These are phyloP conservation scores for Hericium erinaceus DNA, from an alignment of 768 basidiomycete species.

Conservation along the genomic window DNA sequence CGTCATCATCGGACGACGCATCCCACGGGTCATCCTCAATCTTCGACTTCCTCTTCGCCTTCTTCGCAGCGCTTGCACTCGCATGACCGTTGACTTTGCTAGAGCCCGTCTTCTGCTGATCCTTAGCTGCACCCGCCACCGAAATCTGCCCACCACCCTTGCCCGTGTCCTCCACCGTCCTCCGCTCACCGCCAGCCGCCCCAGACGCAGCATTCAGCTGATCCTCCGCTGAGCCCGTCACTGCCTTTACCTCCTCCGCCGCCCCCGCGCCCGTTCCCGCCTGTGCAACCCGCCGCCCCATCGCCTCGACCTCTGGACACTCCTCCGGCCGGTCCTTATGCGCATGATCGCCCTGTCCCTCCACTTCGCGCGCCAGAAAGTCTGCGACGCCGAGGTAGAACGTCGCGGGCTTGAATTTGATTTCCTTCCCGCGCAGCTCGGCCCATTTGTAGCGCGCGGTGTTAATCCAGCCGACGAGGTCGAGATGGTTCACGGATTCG, in stretches of 20 bases:
- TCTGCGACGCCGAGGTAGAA: slow-evolving; percentile 85
- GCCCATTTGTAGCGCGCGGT: slow-evolving; percentile 83
- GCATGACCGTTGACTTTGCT: background rate
- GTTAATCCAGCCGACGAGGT: slow-evolving; percentile 92
- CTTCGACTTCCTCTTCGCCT: background rate
- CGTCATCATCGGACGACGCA: slow-evolving; percentile 12
- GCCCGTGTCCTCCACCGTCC: background rate
- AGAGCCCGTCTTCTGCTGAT: background rate
- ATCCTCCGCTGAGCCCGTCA: too few species aligned
- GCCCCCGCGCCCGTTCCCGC: background rate
- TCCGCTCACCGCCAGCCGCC: too few species aligned
- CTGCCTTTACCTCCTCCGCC: background rate
- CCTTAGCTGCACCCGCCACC: background rate
- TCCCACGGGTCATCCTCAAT: slow-evolving; percentile 15
- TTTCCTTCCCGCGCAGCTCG: slow-evolving; percentile 79
- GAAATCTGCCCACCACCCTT: background rate
- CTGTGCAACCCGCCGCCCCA: background rate
- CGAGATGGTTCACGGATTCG: slow-evolving; percentile 82
- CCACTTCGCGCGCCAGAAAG: slow-evolving; percentile 68
- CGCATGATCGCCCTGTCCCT: slow-evolving; percentile 33
- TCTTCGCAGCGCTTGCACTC: background rate
- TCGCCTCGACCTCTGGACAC: background rate
- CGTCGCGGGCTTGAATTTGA: slow-evolving; percentile 84
- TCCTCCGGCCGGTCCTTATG: background rate
- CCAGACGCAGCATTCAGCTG: too few species aligned